Base-by-base conservation (phyloP, 2,329 filamentous ascomycete genomes). In the Ophiostoma pallidulum region DNA sequence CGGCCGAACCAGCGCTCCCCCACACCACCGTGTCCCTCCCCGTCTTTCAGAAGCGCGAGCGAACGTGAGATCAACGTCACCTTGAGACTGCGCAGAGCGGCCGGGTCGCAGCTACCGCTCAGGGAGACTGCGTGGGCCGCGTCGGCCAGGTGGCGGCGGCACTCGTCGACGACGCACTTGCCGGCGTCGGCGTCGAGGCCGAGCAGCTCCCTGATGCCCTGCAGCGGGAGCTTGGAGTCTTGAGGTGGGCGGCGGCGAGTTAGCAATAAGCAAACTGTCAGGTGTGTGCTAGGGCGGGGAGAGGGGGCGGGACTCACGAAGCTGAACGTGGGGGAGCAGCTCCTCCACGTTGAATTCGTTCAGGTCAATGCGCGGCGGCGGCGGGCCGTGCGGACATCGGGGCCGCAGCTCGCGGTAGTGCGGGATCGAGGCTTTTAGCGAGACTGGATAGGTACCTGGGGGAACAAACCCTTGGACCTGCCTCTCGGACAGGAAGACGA, bases 361-460 rank as follows among this genome's bases (percentile, higher is more conserved):
- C 24, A 49, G 35, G 42, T 56, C 45, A 26, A 56, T 54, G 18
- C 46, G 49, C 19, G 41, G 14, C 9, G 51, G 53, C 18, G 53
- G 49, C 12, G 53, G 53, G 2, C 22, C 14, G 4, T 45, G 16
- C 3, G 54, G 54, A 19, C 52, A 51, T 0, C 54, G 54, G 2
- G 52, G 54, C 20, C 54, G 54, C 32, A 55, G 44, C 29, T 55
- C 53, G 28, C 47, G 51, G 38, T 52, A 41, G 24, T 53, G 51
- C 1, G 51, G 28, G 7, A 45, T 37, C 8, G 45, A 31, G 12
- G 28, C 37, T n/a, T n/a, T n/a, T n/a, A n/a, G n/a, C n/a, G n/a
- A n/a, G n/a, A n/a, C n/a, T n/a, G n/a, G n/a, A n/a, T n/a, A n/a
- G n/a, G n/a, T n/a, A 4, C 4, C 10, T 20, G 16, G 3, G 8